Conservation (phyloP, 164 flowering plant genomes). For the Platanus orientalis region DNA sequence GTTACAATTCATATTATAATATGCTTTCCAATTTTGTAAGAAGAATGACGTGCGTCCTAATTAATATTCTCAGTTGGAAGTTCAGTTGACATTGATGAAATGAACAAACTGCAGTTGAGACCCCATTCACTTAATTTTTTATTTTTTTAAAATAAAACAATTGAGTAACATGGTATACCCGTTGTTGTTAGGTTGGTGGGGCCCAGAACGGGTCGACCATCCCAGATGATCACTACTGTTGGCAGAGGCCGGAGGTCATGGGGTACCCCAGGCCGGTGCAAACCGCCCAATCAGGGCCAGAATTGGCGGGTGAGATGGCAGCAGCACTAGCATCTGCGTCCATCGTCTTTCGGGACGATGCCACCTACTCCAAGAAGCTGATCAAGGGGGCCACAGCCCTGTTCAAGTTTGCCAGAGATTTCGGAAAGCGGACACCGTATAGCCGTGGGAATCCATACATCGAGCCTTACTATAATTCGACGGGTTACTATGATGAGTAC, state of each 20-base stretch:
- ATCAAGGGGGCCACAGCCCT: conserved; percentile 57
- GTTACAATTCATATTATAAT: too few species aligned
- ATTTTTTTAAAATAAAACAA: too few species aligned
- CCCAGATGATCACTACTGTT: conserved; percentile 67
- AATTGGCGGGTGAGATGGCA: conserved; percentile 80
- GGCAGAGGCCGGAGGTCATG: conserved; percentile 87
- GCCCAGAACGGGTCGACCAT: conserved; percentile 28
- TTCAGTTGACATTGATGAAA: too few species aligned
- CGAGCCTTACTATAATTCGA: conserved; percentile 56
- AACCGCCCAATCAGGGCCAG: conserved; percentile 34
- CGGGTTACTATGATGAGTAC: conserved; percentile 69
- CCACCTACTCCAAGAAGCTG: conserved; percentile 51
- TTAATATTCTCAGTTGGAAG: too few species aligned
- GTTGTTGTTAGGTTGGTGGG: conserved; percentile 51
- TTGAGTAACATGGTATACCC: too few species aligned
- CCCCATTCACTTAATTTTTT: too few species aligned
- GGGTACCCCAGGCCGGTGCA: conserved; percentile 40
- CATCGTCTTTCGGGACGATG: conserved; percentile 64
- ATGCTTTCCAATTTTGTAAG: too few species aligned
- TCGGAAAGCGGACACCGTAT: conserved; percentile 29
- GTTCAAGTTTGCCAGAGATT: conserved; percentile 49
- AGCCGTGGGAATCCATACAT: conserved; percentile 33
- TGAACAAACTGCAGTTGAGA: too few species aligned
- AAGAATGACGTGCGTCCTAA: too few species aligned
- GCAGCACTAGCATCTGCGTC: conserved; percentile 90